Percentiles rank a stretch among this genome's conserved stretches.
Evolutionary conservation across 2,329 filamentous ascomycete species (phyloP).

Genomic region (Fusarium humuli): DNA sequence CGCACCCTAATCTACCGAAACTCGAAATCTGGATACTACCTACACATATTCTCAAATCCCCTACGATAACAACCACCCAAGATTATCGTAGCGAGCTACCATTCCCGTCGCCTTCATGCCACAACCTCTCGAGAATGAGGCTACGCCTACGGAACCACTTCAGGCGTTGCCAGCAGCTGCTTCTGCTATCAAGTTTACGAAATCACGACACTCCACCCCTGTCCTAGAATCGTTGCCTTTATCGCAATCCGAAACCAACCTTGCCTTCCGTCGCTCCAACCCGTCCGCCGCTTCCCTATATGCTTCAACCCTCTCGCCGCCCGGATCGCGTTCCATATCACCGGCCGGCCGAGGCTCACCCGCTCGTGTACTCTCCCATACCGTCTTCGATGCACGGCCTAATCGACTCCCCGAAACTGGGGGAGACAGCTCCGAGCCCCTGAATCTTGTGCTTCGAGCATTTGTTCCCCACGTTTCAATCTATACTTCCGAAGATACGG

Average conservation of each 20-base stretch:
- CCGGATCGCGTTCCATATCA: slow-evolving; percentile 75
- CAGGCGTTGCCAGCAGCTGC: slow-evolving; percentile 76
- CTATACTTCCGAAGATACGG: slow-evolving; percentile 86
- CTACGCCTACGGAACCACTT: slow-evolving; percentile 72
- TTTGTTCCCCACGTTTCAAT: slow-evolving; percentile 92
- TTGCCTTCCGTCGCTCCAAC: slow-evolving; percentile 66
- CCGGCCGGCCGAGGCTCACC: slow-evolving; percentile 71
- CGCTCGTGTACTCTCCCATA: slow-evolving; percentile 67
- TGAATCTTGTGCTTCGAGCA: slow-evolving; percentile 79
- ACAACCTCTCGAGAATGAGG: slow-evolving; percentile 71
- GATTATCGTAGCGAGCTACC: slow-evolving; percentile 23
- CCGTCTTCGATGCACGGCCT: slow-evolving; percentile 64
- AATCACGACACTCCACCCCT: slow-evolving; percentile 69
- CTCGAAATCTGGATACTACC: slow-evolving; percentile 17
- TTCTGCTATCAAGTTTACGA: slow-evolving; percentile 69
- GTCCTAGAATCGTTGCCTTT: slow-evolving; percentile 60
- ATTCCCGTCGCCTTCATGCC: slow-evolving; percentile 68
- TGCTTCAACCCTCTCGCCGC: slow-evolving; percentile 74
- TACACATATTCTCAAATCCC: slow-evolving; percentile 2
- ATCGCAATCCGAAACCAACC: slow-evolving; percentile 64
- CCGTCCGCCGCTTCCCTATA: slow-evolving; percentile 71
- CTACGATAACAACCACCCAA: slow-evolving; percentile 20
- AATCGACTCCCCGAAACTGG: slow-evolving; percentile 59
- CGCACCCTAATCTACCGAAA: slow-evolving; percentile 43
- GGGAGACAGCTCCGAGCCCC: slow-evolving; percentile 64